These are phyloP conservation scores for Moricandia arvensis DNA, from an alignment of 345 rosid genomes.

Conservation along the genomic window DNA sequence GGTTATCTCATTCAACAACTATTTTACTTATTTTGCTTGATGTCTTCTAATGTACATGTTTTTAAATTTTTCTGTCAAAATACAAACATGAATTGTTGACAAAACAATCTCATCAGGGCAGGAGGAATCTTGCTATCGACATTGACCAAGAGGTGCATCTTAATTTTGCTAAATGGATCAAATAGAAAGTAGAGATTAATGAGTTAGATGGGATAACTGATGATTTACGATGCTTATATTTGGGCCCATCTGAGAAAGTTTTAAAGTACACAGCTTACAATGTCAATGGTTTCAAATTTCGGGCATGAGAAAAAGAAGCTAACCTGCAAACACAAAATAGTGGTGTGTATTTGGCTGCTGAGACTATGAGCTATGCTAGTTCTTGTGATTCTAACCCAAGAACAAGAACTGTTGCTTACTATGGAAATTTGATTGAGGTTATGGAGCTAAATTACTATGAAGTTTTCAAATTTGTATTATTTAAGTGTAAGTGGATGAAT, in stretches of 20 bases:
- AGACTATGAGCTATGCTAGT: slow-evolving; percentile 19
- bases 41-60: neutral
- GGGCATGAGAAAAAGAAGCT: neutral
- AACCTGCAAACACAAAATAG: neutral
- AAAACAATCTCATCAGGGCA: neutral
- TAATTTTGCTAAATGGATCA: slow-evolving; percentile 9
- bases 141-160: slow-evolving; percentile 7
- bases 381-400: neutral
- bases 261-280: slow-evolving; percentile 2
- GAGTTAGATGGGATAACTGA: slow-evolving; percentile 10
- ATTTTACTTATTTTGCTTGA: neutral
- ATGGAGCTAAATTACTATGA: slow-evolving; percentile 7
- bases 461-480: neutral
- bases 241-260: neutral
- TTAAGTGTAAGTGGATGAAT: neutral
- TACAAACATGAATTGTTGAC: neutral
- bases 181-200: neutral
- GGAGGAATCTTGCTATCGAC: neutral
- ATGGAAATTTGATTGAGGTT: neutral
- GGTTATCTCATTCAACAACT: neutral
- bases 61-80: neutral
- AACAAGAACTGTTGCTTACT: neutral
- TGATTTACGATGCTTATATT: slow-evolving; percentile 2
- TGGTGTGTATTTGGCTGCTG: slow-evolving; percentile 16
- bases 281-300: slow-evolving; percentile 2